Conservation (phyloP, 768 basidiomycete species). For the Mycena leptocephala region DNA sequence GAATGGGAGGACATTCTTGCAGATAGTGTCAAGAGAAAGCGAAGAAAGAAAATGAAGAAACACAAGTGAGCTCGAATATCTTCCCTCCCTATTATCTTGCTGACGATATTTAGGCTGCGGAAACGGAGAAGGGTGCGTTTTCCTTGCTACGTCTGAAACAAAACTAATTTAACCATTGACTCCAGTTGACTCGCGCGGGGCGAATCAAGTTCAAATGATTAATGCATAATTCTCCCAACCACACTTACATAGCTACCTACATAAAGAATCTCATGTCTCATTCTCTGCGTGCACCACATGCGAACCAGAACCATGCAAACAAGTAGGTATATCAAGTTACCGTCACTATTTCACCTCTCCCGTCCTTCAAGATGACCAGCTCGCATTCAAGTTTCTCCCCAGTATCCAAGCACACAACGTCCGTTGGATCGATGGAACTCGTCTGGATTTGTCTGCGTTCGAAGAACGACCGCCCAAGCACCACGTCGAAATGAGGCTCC, state of each 20-base stretch:
- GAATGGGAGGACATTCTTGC: conserved; percentile 78
- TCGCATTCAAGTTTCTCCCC: conserved; percentile 95
- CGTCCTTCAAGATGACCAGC: conserved; percentile 92
- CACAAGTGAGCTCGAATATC: conserved; percentile 80
- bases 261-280: conserved; percentile 28
- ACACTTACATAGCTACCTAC: conserved; percentile 33
- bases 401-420: conserved; percentile 92
- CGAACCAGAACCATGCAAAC: not conserved
- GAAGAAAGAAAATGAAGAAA: conserved; percentile 96
- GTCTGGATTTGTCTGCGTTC: conserved; percentile 88
- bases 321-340: conserved; percentile 84
- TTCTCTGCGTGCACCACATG: not conserved
- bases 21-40: conserved; percentile 90
- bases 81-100: conserved; percentile 17
- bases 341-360: conserved; percentile 90
- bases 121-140: conserved; percentile 88
- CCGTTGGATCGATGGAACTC: conserved; percentile 88
- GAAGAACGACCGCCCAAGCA: conserved; percentile 90
- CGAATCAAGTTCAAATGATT: conserved; percentile 54
- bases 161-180: conserved; percentile 39
- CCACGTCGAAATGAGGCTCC: conserved; percentile 96
- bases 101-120: conserved; percentile 74
- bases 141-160: not conserved
- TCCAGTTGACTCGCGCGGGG: conserved; percentile 62
- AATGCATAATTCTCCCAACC: conserved; percentile 18